phyloP scores from a whole-genome alignment of 805 yeast genomes.

The Limtongia smithiae region DNA sequence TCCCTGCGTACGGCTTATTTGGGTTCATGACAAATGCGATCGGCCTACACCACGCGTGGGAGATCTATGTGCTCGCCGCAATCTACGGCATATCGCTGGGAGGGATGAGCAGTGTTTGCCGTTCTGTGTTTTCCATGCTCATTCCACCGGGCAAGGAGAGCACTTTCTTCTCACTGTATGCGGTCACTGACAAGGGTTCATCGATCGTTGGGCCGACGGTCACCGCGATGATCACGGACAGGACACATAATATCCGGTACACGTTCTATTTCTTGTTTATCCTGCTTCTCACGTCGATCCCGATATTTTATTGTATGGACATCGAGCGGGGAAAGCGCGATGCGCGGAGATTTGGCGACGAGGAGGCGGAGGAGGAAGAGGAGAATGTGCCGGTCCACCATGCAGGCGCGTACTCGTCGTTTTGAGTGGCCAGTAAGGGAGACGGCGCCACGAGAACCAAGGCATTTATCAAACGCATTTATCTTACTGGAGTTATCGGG shows the following conservation, averaged over 20 bases:
- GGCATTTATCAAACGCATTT: too few species aligned
- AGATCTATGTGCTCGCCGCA: slow-evolving; percentile 63
- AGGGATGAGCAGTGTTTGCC: slow-evolving; percentile 63
- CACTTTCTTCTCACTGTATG: slow-evolving; percentile 68
- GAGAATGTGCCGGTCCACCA: too few species aligned
- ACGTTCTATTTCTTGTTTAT: slow-evolving; percentile 62
- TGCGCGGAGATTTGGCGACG: slow-evolving; percentile 45
- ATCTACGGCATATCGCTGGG: slow-evolving; percentile 79
- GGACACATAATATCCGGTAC: slow-evolving; percentile 68
- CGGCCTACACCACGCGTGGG: slow-evolving; percentile 62
- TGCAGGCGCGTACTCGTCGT: too few species aligned
- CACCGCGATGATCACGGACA: slow-evolving; percentile 69
- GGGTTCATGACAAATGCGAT: slow-evolving; percentile 56
- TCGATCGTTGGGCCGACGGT: slow-evolving; percentile 69
- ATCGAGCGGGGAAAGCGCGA: slow-evolving; percentile 60
- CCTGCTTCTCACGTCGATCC: slow-evolving; percentile 53
- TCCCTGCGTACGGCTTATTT: slow-evolving; percentile 67
- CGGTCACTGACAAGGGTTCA: slow-evolving; percentile 78
- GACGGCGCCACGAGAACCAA: too few species aligned
- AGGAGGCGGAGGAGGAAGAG: slow-evolving; percentile 29
- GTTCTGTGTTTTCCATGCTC: slow-evolving; percentile 63
- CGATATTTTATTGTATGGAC: slow-evolving; percentile 53
- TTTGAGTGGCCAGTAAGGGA: too few species aligned
- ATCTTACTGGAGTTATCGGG: too few species aligned
- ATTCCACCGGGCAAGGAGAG: slow-evolving; percentile 75